Base-by-base conservation (phyloP, 768 basidiomycete genomes). In the Boletus pseudopeckii region DNA sequence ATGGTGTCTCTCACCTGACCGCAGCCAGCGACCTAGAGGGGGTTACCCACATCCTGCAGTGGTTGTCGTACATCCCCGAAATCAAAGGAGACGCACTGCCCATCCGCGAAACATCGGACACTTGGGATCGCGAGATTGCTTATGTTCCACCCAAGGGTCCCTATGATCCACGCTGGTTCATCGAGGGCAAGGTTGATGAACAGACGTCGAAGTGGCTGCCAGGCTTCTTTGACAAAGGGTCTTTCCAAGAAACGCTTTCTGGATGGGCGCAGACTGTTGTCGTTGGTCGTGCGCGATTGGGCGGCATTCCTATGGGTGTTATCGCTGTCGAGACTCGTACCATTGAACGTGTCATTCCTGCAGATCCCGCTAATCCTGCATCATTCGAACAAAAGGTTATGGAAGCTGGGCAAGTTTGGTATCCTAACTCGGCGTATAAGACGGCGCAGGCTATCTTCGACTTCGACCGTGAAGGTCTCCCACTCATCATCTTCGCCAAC, bases 371-470 rank as follows among this genome's bases (percentile, higher is more conserved):
- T 49, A 99, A 98, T 72, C 89, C 96, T 4, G 80, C 88, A 14
- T 98, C 96, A 7, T 92, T 95, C 70, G 97, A 99, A 71, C 95
- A 95, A 66, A 88, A 88, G 62, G 93, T 98, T 71, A 96, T 98
- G 88, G 95, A 98, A 70, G 97, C 97, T n/a, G 97, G 97, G 61
- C 93, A 96, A 72, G 97, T 98, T 24, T 99, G 97, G 97, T 98
- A 98, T 71, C 97, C 97, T 34, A 98, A 99, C 73, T 96, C 93
- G 6, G 95, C 97, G 7, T 95, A 97, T 79, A 99, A 99, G 81
- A 99, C 97, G 8, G 97, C 95, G 8, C 97, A 98, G 66, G 96
- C 97, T 15, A 98, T 98, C 77, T 94, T 94, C 72, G 97, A 99
- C 75, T 92, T 98, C 78, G 90, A 96, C 74, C 88, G 97, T 40